These are phyloP conservation scores for Usnea hakonensis DNA, from an alignment of 495 filamentous ascomycete species.

Conservation along the genomic window DNA sequence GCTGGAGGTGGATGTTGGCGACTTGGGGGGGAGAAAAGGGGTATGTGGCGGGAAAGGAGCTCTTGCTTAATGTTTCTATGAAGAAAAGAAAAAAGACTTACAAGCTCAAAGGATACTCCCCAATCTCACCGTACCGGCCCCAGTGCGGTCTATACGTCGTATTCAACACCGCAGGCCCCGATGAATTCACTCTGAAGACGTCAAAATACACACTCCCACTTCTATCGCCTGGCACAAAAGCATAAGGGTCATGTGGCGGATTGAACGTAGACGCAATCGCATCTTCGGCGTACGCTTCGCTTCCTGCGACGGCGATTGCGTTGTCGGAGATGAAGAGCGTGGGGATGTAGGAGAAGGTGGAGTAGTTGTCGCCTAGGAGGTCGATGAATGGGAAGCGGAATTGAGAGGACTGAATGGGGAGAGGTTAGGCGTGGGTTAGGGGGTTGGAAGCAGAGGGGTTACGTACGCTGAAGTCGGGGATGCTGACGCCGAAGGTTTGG, in stretches of 20 bases:
- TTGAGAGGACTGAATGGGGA: neutral
- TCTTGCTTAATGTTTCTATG: too few relatives aligned
- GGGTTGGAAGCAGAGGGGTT: neutral
- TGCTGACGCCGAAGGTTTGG: neutral
- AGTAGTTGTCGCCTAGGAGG: slow-evolving; percentile 11
- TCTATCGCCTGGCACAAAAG: neutral
- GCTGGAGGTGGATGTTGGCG: neutral
- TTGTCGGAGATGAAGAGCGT: neutral
- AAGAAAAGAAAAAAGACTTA: neutral
- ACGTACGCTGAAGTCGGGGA: slow-evolving; percentile 9
- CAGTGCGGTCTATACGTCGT: neutral
- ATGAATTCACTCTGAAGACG: neutral
- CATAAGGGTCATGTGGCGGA: slow-evolving; percentile 11
- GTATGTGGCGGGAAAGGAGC: too few relatives aligned
- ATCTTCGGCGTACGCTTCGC: neutral
- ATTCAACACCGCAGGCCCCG: neutral
- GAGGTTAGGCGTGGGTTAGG: neutral
- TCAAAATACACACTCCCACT: neutral
- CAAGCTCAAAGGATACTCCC: slow-evolving; percentile 12
- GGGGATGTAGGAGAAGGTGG: slow-evolving; percentile 13
- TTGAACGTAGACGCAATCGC: slow-evolving; percentile 4
- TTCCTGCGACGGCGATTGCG: slow-evolving; percentile 8
- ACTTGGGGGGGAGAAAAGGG: too few relatives aligned
- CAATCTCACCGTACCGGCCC: slow-evolving; percentile 7
- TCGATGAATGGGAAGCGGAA: slow-evolving; percentile 18